Conservation (phyloP, 768 basidiomycete genomes). For the Kwoniella newhampshirensis region DNA sequence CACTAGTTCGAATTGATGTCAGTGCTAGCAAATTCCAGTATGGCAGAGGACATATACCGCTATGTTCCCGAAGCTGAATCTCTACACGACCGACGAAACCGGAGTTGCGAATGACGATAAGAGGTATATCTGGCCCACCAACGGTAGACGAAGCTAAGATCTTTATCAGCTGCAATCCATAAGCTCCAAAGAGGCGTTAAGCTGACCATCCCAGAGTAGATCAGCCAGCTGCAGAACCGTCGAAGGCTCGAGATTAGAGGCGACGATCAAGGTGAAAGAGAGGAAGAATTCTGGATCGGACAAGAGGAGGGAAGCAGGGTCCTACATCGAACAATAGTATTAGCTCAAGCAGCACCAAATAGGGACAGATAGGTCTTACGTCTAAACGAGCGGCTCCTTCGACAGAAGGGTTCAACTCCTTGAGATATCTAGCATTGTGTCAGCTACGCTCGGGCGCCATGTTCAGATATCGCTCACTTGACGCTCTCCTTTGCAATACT, state of each 20-base stretch:
- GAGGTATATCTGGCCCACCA: constrained; percentile 57
- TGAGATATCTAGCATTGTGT: constrained; percentile 57
- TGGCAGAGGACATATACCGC: constrained; percentile 59
- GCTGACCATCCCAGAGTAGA: constrained; percentile 63
- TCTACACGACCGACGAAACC: constrained; percentile 88
- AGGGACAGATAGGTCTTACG: constrained; percentile 40
- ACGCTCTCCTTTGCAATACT: constrained; percentile 77
- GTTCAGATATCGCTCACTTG: constrained; percentile 45
- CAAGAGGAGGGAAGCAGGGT: constrained; percentile 63
- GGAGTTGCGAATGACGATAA: constrained; percentile 76
- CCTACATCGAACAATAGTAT: constrained; percentile 30
- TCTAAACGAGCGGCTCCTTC: constrained; percentile 65
- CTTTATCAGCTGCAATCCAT: not conserved
- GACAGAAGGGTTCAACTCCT: constrained; percentile 86
- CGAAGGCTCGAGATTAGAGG: constrained; percentile 69
- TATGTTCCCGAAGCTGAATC: constrained; percentile 85
- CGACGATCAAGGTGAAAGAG: constrained; percentile 76
- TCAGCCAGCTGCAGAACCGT: constrained; percentile 64
- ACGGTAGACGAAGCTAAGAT: constrained; percentile 56
- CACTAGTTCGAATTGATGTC: constrained; percentile 58
- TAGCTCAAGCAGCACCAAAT: not conserved
- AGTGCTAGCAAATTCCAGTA: not conserved
- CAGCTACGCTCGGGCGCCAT: not conserved
- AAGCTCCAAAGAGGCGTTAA: not conserved
- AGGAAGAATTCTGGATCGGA: constrained; percentile 61